Base-by-base conservation (phyloP, 768 basidiomycete genomes). In the Plicaturopsis crispa region DNA sequence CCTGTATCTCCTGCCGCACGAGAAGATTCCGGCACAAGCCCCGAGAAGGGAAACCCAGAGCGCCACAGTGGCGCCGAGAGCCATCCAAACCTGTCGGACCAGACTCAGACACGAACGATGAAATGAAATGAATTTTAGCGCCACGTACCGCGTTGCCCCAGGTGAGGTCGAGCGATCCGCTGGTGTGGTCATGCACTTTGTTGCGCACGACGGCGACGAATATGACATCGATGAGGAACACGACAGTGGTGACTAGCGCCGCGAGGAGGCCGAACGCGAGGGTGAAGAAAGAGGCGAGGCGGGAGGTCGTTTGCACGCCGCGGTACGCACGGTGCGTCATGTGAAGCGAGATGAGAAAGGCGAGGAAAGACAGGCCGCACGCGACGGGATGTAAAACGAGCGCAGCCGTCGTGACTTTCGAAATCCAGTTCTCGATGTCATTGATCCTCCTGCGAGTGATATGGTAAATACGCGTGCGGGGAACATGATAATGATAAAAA, bases 371-470 rank as follows among this genome's bases (percentile, higher is more conserved):
- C n/a, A 76, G 48, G 31, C 52, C 71, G 39, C 66, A 65, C 38
- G 71, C 73, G 41, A 79, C 63, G 19, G 72, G 75, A 49, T 78
- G 74, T 40, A 78, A 56, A 40, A 73, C 71, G 19, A 80, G 59
- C 33, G 61, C 70, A 26, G 63, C 65, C 35, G 72, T 75, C 26
- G 68, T 56, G 24, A 62, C 54, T 21, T 59, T 59, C 22, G 66
- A 67, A 49, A 78, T 66, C 26, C 63, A 43, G 43, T 69, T 57
- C 36, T 63, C 57, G 28, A 68, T 47, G 14, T 56, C 52, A 33
- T 48, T 47, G 6, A 61, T 59, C 42, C 63, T 49, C 33, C 66
- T 70, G 40, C 31, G 37, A 16, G 22, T 16, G 40, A 38, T 35
- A 42, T 42, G 23, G 43, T 26, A 30, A 22, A 31, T 47, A 42